A percentile compares a stretch with the other conserved stretches of the same genome.
phyloP scores from a whole-genome alignment of 2,329 filamentous ascomycete species.

The Ascosphaera aggregata region DNA sequence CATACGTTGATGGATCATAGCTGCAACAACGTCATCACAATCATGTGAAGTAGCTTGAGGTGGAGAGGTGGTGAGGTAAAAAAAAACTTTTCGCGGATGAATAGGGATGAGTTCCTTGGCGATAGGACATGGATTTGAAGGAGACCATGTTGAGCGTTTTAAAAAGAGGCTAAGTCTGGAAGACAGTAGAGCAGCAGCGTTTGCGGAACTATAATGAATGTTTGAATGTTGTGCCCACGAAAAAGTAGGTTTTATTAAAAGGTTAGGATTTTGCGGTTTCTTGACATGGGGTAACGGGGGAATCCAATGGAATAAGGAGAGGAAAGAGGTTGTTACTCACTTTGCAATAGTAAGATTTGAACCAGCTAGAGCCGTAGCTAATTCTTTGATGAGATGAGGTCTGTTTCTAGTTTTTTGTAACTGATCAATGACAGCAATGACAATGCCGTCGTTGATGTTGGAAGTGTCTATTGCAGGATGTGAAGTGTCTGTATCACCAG shows the following conservation, averaged over 20 bases:
- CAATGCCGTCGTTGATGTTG: conserved; percentile 82
- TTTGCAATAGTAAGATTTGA: conserved; percentile 70
- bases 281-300: too few relatives aligned
- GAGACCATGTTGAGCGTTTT: conserved; percentile 67
- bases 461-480: conserved; percentile 48
- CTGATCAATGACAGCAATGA: conserved; percentile 71
- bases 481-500: conserved; percentile 23
- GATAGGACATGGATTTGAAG: conserved; percentile 58
- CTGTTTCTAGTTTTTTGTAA: conserved; percentile 76
- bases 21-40: conserved; percentile 26
- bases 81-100: conserved; percentile 88
- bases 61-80: conserved; percentile 75
- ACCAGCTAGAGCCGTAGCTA: conserved; percentile 55
- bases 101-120: conserved; percentile 83
- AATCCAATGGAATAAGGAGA: conserved; percentile 1
- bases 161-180: conserved; percentile 76
- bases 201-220: conserved; percentile 48
- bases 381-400: conserved; percentile 84
- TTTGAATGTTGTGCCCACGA: conserved; percentile 6
- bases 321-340: conserved; percentile 39
- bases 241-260: too few relatives aligned
- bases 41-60: conserved; percentile 58
- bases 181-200: conserved; percentile 84
- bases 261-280: too few relatives aligned
- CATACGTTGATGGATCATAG: conserved; percentile 26